phyloP scores from a whole-genome alignment of 2,329 filamentous ascomycete genomes.

The Clonostachys rosea region DNA sequence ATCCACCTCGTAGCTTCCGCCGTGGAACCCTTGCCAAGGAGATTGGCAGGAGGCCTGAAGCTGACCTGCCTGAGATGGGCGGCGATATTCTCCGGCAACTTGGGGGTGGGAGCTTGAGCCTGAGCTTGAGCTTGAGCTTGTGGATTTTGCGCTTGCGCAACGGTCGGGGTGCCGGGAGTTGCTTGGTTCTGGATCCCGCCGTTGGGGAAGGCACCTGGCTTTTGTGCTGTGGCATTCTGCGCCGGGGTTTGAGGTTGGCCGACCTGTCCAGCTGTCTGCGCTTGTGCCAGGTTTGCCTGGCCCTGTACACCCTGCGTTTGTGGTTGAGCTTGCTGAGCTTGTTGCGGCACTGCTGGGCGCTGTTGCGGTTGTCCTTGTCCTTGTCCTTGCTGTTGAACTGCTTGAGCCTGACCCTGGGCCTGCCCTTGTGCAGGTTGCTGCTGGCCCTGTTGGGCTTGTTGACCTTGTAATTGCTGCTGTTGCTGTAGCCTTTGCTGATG shows the following conservation, averaged over 20 bases:
- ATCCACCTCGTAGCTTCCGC: slow-evolving; percentile 3
- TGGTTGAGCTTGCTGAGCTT: slow-evolving; percentile 8
- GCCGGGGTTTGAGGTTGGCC: background rate
- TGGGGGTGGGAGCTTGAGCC: background rate
- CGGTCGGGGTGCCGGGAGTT: background rate
- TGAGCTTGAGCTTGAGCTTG: background rate
- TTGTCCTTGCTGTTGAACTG: slow-evolving; percentile 13
- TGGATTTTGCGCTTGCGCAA: background rate
- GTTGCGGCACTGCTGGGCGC: slow-evolving; percentile 10
- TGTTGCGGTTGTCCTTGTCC: slow-evolving; percentile 12
- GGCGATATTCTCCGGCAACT: slow-evolving; percentile 1
- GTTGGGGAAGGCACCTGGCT: background rate
- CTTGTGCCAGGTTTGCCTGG: background rate
- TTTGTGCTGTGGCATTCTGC: background rate
- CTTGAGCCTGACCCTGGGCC: slow-evolving; percentile 9
- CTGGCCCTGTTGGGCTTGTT: slow-evolving; percentile 18
- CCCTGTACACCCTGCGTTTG: background rate
- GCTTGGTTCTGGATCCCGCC: background rate
- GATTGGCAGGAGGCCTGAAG: background rate
- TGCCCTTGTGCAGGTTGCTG: background rate
- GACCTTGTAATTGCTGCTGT: slow-evolving; percentile 16
- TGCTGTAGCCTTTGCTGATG: slow-evolving; percentile 14
- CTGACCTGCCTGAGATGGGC: background rate
- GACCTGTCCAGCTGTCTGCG: background rate
- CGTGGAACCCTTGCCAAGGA: background rate